A percentile compares a stretch with the other conserved stretches of the same genome.
phyloP scores from a whole-genome alignment of 2,329 filamentous ascomycete species.

The Myrmaecium sp. region DNA sequence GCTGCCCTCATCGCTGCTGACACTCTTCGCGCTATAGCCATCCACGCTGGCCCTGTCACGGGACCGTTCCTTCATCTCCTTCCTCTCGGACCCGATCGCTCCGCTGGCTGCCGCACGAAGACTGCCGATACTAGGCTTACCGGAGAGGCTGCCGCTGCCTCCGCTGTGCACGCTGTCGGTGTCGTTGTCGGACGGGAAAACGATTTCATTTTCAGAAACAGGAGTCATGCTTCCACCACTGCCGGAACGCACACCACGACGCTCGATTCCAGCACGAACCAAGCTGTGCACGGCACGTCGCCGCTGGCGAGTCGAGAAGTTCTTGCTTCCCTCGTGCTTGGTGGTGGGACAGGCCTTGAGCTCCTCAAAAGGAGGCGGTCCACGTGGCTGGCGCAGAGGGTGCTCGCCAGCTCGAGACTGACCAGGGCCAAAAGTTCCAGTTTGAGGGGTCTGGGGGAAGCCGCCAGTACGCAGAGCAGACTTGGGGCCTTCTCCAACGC shows the following conservation, averaged over 20 bases:
- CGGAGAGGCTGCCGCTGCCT: conserved; percentile 67
- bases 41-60: conserved; percentile 16
- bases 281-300: conserved; percentile 84
- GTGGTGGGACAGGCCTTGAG: conserved; percentile 76
- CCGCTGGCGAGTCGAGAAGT: conserved; percentile 84
- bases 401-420: conserved; percentile 90
- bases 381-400: conserved; percentile 79
- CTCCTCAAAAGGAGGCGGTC: conserved; percentile 82
- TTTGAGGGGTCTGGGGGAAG: conserved; percentile 65
- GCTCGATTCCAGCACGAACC: conserved; percentile 73
- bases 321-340: conserved; percentile 90
- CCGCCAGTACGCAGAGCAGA: conserved; percentile 41
- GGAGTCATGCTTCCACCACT: conserved; percentile 66
- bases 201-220: conserved; percentile 61
- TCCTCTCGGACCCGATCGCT: conserved; percentile 76
- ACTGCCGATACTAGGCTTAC: conserved; percentile 56
- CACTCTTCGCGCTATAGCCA: conserved; percentile 41
- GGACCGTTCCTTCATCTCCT: conserved; percentile 30
- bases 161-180: conserved; percentile 40
- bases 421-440: conserved; percentile 79
- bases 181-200: conserved; percentile 51
- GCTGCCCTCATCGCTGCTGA: conserved; percentile 45
- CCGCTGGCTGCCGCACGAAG: conserved; percentile 64
- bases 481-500: conserved; percentile 47
- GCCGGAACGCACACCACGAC: conserved; percentile 54